Conservation (phyloP, 495 filamentous ascomycete species). For the Tetracladium marchalianum region DNA sequence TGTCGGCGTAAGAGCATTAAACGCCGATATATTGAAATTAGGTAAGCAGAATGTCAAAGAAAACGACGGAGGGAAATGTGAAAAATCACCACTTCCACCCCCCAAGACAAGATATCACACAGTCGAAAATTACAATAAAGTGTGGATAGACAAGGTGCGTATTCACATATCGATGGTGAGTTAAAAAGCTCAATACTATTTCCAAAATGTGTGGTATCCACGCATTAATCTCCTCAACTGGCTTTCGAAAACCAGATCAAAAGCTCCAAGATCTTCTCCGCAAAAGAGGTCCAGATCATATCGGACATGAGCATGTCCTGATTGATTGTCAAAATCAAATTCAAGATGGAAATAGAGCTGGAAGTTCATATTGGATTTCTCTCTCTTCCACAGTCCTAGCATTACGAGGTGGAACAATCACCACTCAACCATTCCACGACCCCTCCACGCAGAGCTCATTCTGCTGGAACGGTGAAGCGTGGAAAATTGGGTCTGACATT, state of each 20-base stretch:
- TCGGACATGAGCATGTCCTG: slow-evolving; percentile 29
- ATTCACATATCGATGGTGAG: too few relatives aligned
- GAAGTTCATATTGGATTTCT: slow-evolving; percentile 35
- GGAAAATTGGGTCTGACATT: slow-evolving; percentile 51
- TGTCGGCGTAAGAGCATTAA: too few relatives aligned
- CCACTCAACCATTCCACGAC: slow-evolving; percentile 65
- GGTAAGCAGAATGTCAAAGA: too few relatives aligned
- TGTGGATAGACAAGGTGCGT: too few relatives aligned
- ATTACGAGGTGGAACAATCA: slow-evolving; percentile 63
- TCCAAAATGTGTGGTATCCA: slow-evolving; percentile 22
- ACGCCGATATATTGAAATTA: too few relatives aligned
- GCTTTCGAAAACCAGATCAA: slow-evolving; percentile 5
- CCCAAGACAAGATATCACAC: too few relatives aligned
- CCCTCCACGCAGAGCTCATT: slow-evolving; percentile 53
- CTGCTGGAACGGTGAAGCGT: slow-evolving; percentile 99
- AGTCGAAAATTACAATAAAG: too few relatives aligned
- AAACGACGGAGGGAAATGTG: too few relatives aligned
- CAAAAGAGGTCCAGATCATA: slow-evolving; percentile 39
- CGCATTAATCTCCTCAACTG: slow-evolving; percentile 12
- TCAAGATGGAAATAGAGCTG: too few relatives aligned
- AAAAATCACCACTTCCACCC: too few relatives aligned
- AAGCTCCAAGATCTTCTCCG: slow-evolving; percentile 15
- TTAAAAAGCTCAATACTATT: too few relatives aligned
- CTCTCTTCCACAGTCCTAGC: slow-evolving; percentile 81
- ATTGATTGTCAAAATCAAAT: slow-evolving; percentile 12